A percentile compares a stretch with the other conserved stretches of the same genome.
phyloP scores from a whole-genome alignment of 2,329 filamentous ascomycete genomes.

The Colletotrichum phormii region DNA sequence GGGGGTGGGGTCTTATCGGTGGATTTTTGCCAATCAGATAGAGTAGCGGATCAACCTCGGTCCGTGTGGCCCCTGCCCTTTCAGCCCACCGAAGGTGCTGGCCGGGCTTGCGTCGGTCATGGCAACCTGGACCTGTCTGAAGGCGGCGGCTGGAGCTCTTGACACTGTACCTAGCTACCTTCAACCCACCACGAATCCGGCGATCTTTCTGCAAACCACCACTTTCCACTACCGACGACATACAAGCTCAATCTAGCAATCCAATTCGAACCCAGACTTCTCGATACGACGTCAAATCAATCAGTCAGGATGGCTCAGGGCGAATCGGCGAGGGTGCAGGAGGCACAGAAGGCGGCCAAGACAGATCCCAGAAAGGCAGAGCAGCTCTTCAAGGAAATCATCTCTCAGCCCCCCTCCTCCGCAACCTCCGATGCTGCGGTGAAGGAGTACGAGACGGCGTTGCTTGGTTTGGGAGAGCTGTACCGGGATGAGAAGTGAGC shows the following conservation, averaged over 20 bases:
- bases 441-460: slow-evolving; percentile 89
- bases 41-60: slow-evolving; percentile 21
- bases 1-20: slow-evolving; percentile 33
- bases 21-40: slow-evolving; percentile 31
- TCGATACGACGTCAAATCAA: background rate
- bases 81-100: slow-evolving; percentile 1
- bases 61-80: slow-evolving; percentile 18
- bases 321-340: slow-evolving; percentile 78
- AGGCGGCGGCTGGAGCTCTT: slow-evolving; percentile 37
- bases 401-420: slow-evolving; percentile 85
- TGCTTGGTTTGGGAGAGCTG: slow-evolving; percentile 90
- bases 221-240: slow-evolving; percentile 23
- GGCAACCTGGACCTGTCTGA: slow-evolving; percentile 34
- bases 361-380: slow-evolving; percentile 87
- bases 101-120: slow-evolving; percentile 31
- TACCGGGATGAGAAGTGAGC: slow-evolving; percentile 88
- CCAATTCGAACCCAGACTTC: background rate
- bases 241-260: slow-evolving; percentile 1
- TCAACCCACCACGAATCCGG: slow-evolving; percentile 33
- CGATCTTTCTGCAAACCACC: slow-evolving; percentile 7
- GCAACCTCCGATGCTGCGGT: slow-evolving; percentile 86
- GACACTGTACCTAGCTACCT: slow-evolving; percentile 24
- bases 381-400: slow-evolving; percentile 87
- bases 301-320: slow-evolving; percentile 62
- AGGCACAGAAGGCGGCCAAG: slow-evolving; percentile 88